phyloP scores from a whole-genome alignment of 2,329 filamentous ascomycete species.

The Moelleriella libera region DNA sequence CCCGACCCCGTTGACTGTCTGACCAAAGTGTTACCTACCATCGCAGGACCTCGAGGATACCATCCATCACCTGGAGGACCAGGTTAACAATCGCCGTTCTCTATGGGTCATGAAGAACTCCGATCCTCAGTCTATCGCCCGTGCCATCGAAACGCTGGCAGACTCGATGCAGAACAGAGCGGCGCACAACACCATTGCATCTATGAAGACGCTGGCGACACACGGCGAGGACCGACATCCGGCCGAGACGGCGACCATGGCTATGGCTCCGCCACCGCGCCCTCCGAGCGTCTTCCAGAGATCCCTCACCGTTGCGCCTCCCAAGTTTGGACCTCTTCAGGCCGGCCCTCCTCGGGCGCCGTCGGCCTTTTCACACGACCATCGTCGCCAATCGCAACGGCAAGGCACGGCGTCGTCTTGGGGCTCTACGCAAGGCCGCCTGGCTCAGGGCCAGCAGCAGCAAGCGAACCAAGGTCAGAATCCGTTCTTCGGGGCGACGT shows the following conservation, averaged over 20 bases:
- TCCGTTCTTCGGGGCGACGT: constrained; percentile 2
- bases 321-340: constrained; percentile 17
- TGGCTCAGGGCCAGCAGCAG: background rate
- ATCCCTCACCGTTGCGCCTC: constrained; percentile 8
- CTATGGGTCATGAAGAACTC: constrained; percentile 21
- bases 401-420: too few species aligned
- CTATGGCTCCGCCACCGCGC: constrained; percentile 6
- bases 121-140: constrained; percentile 14
- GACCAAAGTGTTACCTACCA: too few species aligned
- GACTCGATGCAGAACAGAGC: constrained; percentile 13
- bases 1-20: too few species aligned
- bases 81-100: constrained; percentile 19
- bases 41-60: constrained; percentile 18
- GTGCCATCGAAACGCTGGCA: constrained; percentile 17
- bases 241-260: background rate
- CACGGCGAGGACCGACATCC: background rate
- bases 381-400: constrained; percentile 9
- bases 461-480: background rate
- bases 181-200: constrained; percentile 13
- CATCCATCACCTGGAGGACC: constrained; percentile 19
- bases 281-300: constrained; percentile 13
- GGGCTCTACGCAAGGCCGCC: background rate
- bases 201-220: constrained; percentile 7
- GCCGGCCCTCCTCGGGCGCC: constrained; percentile 14
- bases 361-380: constrained; percentile 12